Evolutionary conservation across 2,329 filamentous ascomycete species (phyloP).

Genomic region (Cucurbitaria berberidis): DNA sequence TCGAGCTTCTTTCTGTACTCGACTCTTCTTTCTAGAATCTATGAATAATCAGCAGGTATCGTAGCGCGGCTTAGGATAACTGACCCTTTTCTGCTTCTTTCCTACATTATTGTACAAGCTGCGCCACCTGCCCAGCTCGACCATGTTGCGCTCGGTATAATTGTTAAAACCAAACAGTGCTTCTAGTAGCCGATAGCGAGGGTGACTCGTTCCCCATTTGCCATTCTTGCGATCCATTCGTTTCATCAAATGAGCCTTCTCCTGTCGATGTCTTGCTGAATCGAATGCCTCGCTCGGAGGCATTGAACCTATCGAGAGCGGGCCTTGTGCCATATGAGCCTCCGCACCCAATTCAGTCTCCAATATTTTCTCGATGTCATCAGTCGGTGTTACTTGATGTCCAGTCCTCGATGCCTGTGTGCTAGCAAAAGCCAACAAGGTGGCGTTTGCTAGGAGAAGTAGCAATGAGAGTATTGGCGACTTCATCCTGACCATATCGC

Average conservation of each 20-base stretch:
- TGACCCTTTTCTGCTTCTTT: conserved; percentile 32
- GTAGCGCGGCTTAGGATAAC: neutral
- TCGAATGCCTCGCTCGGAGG: neutral
- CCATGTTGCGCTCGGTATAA: conserved; percentile 26
- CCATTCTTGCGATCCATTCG: conserved; percentile 24
- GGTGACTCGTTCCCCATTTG: conserved; percentile 23
- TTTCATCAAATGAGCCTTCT: conserved; percentile 27
- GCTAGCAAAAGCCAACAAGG: neutral
- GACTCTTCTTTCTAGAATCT: conserved; percentile 28
- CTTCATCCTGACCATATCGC: neutral
- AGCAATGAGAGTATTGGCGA: neutral
- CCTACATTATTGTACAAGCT: conserved; percentile 27
- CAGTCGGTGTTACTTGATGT: neutral
- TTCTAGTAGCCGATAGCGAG: conserved; percentile 29
- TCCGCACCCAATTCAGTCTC: conserved; percentile 1
- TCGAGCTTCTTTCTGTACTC: conserved; percentile 52
- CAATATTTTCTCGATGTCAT: too few species aligned
- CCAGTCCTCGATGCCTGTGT: neutral
- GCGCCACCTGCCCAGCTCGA: conserved; percentile 31
- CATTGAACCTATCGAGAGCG: conserved; percentile 19
- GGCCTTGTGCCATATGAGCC: conserved; percentile 8
- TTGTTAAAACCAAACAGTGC: conserved; percentile 25
- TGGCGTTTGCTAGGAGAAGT: neutral
- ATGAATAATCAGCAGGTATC: neutral
- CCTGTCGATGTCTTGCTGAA: conserved; percentile 23